Evolutionary conservation across 202 grass and related monocot genomes (phyloP).

Genomic region (Zoysia matrella): DNA sequence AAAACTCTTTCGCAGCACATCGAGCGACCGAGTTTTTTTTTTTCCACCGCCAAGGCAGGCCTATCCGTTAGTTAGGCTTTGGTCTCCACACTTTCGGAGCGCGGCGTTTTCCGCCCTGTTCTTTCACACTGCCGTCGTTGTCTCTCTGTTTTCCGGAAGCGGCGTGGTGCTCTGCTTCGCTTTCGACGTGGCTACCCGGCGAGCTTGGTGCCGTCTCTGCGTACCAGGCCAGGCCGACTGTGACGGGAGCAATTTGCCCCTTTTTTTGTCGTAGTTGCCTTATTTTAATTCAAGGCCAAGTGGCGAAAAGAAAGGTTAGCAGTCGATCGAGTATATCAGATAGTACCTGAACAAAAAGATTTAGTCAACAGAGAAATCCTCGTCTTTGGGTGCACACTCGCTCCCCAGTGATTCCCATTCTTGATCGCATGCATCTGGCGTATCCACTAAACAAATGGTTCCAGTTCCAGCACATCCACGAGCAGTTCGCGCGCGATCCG

Average conservation of each 20-base stretch:
- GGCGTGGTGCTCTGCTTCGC: not conserved
- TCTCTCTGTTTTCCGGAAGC: not conserved
- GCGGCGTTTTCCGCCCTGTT: not conserved
- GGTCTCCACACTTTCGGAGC: not conserved
- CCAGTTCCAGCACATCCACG: not conserved
- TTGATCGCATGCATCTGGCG: not conserved
- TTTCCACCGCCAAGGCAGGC: not conserved
- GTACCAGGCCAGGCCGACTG: not conserved
- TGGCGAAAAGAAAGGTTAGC: not conserved
- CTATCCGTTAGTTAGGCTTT: not conserved
- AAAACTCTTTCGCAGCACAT: not conserved
- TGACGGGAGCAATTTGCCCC: not conserved
- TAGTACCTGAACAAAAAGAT: not conserved
- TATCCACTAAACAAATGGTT: constrained; percentile 8
- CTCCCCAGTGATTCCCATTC: constrained; percentile 32
- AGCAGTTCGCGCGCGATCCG: not conserved
- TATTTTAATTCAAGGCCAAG: not conserved
- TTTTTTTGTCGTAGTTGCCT: not conserved
- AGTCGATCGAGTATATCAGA: not conserved
- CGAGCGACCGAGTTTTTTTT: not conserved
- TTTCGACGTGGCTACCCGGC: not conserved
- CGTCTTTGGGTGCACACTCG: not conserved
- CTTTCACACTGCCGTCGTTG: not conserved
- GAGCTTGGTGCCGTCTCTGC: constrained; percentile 11
- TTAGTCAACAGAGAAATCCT: not conserved